Conservation (phyloP, 345 rosid genomes). For the Toxicodendron radicans region DNA sequence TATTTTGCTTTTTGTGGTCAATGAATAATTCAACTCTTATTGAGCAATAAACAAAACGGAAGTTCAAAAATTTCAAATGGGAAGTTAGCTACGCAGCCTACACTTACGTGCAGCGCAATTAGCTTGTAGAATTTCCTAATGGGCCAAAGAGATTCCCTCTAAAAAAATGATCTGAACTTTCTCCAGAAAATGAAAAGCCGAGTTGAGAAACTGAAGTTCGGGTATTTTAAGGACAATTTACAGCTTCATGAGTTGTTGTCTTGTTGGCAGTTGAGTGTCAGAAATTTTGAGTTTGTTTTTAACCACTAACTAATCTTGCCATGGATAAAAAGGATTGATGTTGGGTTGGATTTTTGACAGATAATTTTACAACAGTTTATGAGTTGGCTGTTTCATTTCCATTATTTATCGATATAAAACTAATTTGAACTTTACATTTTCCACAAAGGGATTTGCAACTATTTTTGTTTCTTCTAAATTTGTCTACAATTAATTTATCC, state of each 20-base stretch:
- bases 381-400: neutral
- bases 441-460: neutral
- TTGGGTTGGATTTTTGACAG: neutral
- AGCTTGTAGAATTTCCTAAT: neutral
- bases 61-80: slow-evolving; percentile 6
- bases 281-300: neutral
- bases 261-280: slow-evolving; percentile 9
- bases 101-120: slow-evolving; percentile 27
- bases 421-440: neutral
- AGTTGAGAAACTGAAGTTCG: slow-evolving; percentile 21
- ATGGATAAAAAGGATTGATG: neutral
- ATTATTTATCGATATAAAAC: neutral
- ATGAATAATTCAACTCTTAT: neutral
- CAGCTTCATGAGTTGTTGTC: neutral
- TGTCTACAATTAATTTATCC: neutral
- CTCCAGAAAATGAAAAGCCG: slow-evolving; percentile 48
- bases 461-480: neutral
- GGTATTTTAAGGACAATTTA: slow-evolving; percentile 28
- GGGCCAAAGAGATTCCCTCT: neutral
- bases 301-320: neutral
- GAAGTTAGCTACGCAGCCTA: too few species aligned
- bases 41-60: neutral
- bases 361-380: neutral
- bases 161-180: slow-evolving; percentile 36
- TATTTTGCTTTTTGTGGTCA: neutral